phyloP scores from a whole-genome alignment of 169 alveolate species.

The Plasmodium gonderi region DNA sequence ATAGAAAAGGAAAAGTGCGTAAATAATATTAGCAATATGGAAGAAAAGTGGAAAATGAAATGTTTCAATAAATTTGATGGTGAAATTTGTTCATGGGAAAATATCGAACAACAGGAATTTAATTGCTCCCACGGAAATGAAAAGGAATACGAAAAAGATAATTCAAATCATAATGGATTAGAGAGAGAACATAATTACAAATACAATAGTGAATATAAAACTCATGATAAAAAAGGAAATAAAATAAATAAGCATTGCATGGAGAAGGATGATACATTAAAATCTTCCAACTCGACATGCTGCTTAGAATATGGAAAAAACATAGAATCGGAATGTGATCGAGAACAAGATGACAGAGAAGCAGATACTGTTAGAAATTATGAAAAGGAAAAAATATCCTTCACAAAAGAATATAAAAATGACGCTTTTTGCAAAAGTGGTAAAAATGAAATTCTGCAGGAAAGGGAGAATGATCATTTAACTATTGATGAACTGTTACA shows the following conservation, averaged over 20 bases:
- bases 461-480: neutral
- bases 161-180: neutral
- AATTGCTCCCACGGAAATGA: neutral
- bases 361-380: neutral
- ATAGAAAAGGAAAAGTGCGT: neutral
- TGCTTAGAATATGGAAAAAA: neutral
- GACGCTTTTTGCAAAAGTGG: neutral
- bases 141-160: neutral
- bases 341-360: neutral
- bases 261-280: neutral
- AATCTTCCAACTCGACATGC: neutral
- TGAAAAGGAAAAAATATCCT: neutral
- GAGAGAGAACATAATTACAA: neutral
- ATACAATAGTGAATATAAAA: neutral
- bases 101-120: neutral
- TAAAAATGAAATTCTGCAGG: neutral
- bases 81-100: neutral
- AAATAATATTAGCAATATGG: neutral
- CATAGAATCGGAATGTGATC: neutral
- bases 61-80: neutral
- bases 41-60: neutral
- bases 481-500: neutral
- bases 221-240: neutral
- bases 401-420: neutral
- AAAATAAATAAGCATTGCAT: neutral